Evolutionary conservation across 352 stramenopile species (phyloP).

Genomic region (Globisporangium camurandrum): DNA sequence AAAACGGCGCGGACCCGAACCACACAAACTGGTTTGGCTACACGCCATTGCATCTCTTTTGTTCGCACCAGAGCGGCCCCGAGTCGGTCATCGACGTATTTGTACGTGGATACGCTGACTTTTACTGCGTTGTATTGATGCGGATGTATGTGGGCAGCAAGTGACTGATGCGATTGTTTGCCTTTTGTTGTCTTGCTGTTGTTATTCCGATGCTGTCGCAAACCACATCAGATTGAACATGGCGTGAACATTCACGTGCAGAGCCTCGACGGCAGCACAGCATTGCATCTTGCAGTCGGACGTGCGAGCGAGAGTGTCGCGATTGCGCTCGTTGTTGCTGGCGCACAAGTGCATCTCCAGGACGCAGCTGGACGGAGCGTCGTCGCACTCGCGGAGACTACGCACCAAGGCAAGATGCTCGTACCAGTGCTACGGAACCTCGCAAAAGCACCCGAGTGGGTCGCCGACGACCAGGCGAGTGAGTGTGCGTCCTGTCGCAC

Average conservation of each 20-base stretch:
- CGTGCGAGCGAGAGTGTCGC: constrained; percentile 64
- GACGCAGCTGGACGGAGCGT: constrained; percentile 77
- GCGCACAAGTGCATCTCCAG: constrained; percentile 69
- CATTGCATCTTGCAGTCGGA: constrained; percentile 70
- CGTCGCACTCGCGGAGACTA: constrained; percentile 77
- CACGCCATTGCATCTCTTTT: constrained; percentile 81
- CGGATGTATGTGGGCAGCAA: background rate
- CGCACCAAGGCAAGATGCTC: constrained; percentile 71
- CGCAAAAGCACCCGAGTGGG: constrained; percentile 43
- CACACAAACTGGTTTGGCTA: constrained; percentile 82
- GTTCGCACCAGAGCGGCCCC: constrained; percentile 66
- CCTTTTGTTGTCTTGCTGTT: background rate
- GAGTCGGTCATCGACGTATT: constrained; percentile 69
- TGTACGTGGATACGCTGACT: constrained; percentile 48
- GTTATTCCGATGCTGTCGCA: background rate
- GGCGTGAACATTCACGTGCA: constrained; percentile 70
- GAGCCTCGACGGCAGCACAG: constrained; percentile 80
- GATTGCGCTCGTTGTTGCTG: constrained; percentile 61
- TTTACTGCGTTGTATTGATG: background rate
- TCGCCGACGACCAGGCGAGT: constrained; percentile 57
- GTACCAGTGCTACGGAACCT: constrained; percentile 79
- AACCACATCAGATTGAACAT: constrained; percentile 56
- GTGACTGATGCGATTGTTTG: background rate
- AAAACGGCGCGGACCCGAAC: constrained; percentile 76
- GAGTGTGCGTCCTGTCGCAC: constrained; percentile 74